Conservation (phyloP, 768 basidiomycete genomes). For the Coprinellus micaceus region DNA sequence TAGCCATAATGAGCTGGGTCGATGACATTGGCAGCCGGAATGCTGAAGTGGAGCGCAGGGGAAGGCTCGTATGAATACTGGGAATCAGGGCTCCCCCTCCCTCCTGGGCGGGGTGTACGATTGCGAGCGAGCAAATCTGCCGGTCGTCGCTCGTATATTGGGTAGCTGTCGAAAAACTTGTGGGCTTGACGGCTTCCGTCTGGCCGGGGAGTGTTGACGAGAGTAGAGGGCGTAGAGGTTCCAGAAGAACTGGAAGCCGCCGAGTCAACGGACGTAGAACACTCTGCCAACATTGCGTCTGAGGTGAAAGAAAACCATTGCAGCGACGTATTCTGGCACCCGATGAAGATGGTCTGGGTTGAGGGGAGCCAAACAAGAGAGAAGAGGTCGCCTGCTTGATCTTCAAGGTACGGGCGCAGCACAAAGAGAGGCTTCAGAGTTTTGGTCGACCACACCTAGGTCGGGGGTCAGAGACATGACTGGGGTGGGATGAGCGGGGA, state of each 20-base stretch:
- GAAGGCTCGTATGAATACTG: slow-evolving; percentile 25
- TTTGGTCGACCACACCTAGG: slow-evolving; percentile 78
- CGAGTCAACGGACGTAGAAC: slow-evolving; percentile 16
- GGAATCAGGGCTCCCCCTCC: slow-evolving; percentile 30
- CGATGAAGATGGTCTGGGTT: slow-evolving; percentile 73
- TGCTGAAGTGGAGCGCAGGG: slow-evolving; percentile 41
- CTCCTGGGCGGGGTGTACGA: slow-evolving; percentile 23
- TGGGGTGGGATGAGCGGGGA: too few relatives aligned
- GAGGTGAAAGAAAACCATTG: slow-evolving; percentile 74
- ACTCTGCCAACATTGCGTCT: slow-evolving; percentile 15
- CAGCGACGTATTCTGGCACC: slow-evolving; percentile 90
- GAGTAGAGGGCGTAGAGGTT: slow-evolving; percentile 32
- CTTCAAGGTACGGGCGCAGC: slow-evolving; percentile 74
- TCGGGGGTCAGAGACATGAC: slow-evolving; percentile 6
- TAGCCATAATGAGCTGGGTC: slow-evolving; percentile 95
- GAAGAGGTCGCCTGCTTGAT: slow-evolving; percentile 83
- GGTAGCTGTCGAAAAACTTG: slow-evolving; percentile 92
- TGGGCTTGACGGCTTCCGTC: slow-evolving; percentile 71
- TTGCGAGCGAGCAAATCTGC: slow-evolving; percentile 71
- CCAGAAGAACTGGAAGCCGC: slow-evolving; percentile 25
- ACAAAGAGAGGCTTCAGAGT: slow-evolving; percentile 65
- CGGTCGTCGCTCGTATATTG: slow-evolving; percentile 61
- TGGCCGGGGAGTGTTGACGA: slow-evolving; percentile 18
- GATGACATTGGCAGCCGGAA: slow-evolving; percentile 68
- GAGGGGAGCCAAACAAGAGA: slow-evolving; percentile 74